Evolutionary conservation across 2,329 filamentous ascomycete genomes (phyloP).

Genomic region (Colletotrichum tanaceti): DNA sequence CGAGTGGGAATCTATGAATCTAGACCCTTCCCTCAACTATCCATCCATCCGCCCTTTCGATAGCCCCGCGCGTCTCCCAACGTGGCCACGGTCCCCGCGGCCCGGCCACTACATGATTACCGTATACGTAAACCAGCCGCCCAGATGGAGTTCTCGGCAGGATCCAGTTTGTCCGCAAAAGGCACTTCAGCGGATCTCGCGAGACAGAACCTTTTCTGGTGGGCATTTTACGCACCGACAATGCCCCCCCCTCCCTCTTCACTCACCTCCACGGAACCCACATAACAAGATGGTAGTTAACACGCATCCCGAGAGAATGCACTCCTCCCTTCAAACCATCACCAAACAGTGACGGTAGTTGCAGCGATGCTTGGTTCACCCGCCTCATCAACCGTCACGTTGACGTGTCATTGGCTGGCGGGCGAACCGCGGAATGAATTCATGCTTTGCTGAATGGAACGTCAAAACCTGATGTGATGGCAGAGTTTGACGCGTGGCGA

Average conservation of each 20-base stretch:
- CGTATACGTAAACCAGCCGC: too few species aligned
- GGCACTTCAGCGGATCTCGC: not conserved
- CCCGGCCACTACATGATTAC: not conserved
- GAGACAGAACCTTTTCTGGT: constrained; percentile 7
- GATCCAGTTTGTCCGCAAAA: not conserved
- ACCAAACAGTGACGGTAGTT: too few species aligned
- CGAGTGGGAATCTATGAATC: too few species aligned
- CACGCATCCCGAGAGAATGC: not conserved
- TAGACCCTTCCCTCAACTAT: too few species aligned
- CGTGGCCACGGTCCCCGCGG: not conserved
- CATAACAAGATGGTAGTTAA: not conserved
- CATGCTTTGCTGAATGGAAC: not conserved
- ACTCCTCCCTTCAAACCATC: not conserved
- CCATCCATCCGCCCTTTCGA: too few species aligned
- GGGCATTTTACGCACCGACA: not conserved
- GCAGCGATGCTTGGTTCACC: not conserved
- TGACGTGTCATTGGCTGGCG: not conserved
- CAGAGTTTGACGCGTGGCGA: constrained; percentile 1
- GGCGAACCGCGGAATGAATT: not conserved
- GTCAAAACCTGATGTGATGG: not conserved
- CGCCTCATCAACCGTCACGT: not conserved
- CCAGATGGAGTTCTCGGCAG: not conserved
- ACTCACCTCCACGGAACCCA: not conserved
- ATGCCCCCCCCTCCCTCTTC: not conserved
- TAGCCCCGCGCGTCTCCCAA: not conserved